phyloP scores from a whole-genome alignment of 768 basidiomycete species.

The Trametes coccinea region DNA sequence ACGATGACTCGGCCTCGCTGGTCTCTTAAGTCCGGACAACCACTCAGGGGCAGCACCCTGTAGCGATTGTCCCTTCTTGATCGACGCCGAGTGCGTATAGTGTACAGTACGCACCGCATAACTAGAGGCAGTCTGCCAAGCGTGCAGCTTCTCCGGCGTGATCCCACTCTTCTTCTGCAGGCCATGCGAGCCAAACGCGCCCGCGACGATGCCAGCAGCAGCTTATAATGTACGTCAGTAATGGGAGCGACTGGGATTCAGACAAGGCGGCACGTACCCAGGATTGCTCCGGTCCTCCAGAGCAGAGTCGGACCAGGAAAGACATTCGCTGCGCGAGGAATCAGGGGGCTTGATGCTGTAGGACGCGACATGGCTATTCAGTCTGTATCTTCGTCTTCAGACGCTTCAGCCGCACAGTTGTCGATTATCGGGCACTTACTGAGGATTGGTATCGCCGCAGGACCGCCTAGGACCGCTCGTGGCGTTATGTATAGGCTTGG shows the following conservation, averaged over 20 bases:
- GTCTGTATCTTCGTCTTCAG: no score
- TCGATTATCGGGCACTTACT: no score
- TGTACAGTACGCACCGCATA: constrained; percentile 58
- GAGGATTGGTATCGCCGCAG: no score
- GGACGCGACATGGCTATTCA: constrained; percentile 25
- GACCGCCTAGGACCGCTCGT: no score
- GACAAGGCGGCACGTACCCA: constrained; percentile 21
- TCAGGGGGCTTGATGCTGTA: constrained; percentile 28
- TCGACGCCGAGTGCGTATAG: neutral
- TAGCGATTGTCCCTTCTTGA: no score
- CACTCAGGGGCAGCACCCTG: no score
- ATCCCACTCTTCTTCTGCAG: constrained; percentile 49
- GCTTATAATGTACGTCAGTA: constrained; percentile 28
- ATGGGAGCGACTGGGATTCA: no score
- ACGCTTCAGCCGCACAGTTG: no score
- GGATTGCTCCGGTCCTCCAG: constrained; percentile 31
- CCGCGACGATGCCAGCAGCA: constrained; percentile 53
- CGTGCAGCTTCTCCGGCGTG: constrained; percentile 51
- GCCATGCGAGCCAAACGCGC: constrained; percentile 71
- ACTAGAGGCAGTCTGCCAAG: constrained; percentile 63
- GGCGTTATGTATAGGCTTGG: no score
- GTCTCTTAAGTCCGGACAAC: no score
- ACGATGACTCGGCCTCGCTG: neutral
- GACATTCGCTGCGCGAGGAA: constrained; percentile 15
- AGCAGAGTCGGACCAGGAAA: constrained; percentile 24